A percentile compares a stretch with the other conserved stretches of the same genome.
Evolutionary conservation across 495 filamentous ascomycete species (phyloP).

Genomic region (Pseudomonodictys pantanalensis): DNA sequence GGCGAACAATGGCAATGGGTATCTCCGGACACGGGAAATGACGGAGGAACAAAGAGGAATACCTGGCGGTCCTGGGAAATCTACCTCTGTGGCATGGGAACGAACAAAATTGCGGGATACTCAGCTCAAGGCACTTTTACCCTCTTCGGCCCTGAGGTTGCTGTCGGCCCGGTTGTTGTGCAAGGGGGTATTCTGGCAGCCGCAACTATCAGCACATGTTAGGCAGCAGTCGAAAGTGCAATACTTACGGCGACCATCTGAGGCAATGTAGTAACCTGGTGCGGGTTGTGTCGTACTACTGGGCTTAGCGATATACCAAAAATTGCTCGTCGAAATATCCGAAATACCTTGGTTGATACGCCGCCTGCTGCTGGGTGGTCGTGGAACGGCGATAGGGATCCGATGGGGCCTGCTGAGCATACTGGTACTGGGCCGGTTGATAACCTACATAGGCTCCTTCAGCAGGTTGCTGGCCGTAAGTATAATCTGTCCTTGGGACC

Average conservation of each 20-base stretch:
- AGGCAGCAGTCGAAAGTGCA: not conserved
- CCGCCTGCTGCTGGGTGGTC: not conserved
- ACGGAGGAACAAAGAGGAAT: conserved; percentile 21
- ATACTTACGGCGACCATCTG: conserved; percentile 33
- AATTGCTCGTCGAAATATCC: conserved; percentile 25
- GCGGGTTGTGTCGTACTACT: conserved; percentile 17
- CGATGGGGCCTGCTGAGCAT: conserved; percentile 7
- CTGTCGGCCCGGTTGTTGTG: conserved; percentile 3
- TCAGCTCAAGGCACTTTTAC: not conserved
- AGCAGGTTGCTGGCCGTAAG: not conserved
- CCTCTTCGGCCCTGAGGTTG: not conserved
- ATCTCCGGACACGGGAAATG: conserved; percentile 16
- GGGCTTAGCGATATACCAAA: conserved; percentile 36
- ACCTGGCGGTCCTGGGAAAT: conserved; percentile 27
- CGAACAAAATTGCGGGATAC: not conserved
- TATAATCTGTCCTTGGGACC: conserved; percentile 22
- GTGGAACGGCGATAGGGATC: conserved; percentile 6
- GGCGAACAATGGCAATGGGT: conserved; percentile 12
- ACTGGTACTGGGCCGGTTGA: conserved; percentile 1
- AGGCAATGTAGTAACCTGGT: conserved; percentile 32
- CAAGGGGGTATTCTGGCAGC: conserved; percentile 22
- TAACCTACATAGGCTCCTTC: conserved; percentile 7
- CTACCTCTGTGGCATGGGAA: conserved; percentile 21
- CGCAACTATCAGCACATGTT: conserved; percentile 4
- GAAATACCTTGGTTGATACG: conserved; percentile 32